Base-by-base conservation (phyloP, 805 yeast species). In the Kregervanrija delftensis region DNA sequence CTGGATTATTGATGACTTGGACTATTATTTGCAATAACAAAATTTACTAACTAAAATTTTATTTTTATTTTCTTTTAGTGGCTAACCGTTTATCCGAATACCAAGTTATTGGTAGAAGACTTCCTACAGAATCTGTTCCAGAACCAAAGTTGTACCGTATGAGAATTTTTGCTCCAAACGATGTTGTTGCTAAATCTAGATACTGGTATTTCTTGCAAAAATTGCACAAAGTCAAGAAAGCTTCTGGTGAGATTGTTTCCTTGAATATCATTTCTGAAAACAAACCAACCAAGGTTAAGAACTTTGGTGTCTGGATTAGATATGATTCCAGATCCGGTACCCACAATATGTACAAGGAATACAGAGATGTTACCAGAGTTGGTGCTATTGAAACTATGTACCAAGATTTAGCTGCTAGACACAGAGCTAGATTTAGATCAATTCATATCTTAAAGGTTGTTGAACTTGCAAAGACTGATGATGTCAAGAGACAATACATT, bases 261-360 rank as follows among this genome's bases (percentile, higher is more conserved):
- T 81, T 93, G 66, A 88, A 88, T 83, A 74, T 75, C 68, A 86
- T 93, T 72, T 69, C 83, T 69, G 99, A 93, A 81, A 77, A 89
- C 71, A 86, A 81, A 81, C 98, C 99, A 76, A 87, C 96, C 77
- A 90, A 87, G 82, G 98, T 93, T 69, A 93, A 93, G 90, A 93
- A 90, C 87, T 93, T 90, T 72, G 99, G 97, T 81, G 74, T 93
- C 79, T 93, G 99, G 99, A 86, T 93, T 73, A 90, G 99, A 82
- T 93, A 93, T 86, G 99, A 93, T 73, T 93, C 99, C 60, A 95
- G 99, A 86, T 93, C 99, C 62, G 99, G 99, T 80, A 90, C 96
- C 68, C 99, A 93, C 95, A 93, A 93, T 95, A 93, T 93, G 97
- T 93, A 93, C 96, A 93, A 93, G 83, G 99, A 93, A 81, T 87